phyloP scores from a whole-genome alignment of 805 yeast species.

The Starmerella powellii region DNA sequence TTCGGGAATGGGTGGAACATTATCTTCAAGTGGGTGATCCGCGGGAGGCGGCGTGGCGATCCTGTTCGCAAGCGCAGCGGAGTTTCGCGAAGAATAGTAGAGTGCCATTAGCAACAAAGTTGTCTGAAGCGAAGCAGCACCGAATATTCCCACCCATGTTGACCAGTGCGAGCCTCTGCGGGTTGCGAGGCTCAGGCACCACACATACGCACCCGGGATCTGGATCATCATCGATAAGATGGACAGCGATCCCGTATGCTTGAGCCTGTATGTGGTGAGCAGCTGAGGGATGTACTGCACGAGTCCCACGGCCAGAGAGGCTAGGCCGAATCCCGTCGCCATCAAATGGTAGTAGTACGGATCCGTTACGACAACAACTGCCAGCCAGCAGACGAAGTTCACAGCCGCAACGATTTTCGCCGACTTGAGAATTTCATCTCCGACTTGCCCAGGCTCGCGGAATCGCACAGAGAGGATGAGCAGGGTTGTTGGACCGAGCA shows the following conservation, averaged over 20 bases:
- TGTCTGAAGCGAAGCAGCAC: slow-evolving; percentile 60
- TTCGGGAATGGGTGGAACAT: too few species aligned
- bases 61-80: slow-evolving; percentile 6
- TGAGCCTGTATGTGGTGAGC: slow-evolving; percentile 50
- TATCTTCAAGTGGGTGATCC: too few species aligned
- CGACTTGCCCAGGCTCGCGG: slow-evolving; percentile 25
- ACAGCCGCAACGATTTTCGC: slow-evolving; percentile 16
- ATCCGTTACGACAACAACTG: slow-evolving; percentile 5
- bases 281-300: slow-evolving; percentile 74
- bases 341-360: neutral
- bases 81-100: slow-evolving; percentile 29
- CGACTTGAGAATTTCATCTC: slow-evolving; percentile 28
- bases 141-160: slow-evolving; percentile 68
- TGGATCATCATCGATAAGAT: slow-evolving; percentile 73
- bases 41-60: slow-evolving; percentile 4
- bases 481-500: slow-evolving; percentile 20
- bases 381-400: slow-evolving; percentile 15
- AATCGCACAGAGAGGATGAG: slow-evolving; percentile 24
- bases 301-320: slow-evolving; percentile 51
- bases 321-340: slow-evolving; percentile 41
- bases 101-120: slow-evolving; percentile 50
- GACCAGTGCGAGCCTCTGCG: slow-evolving; percentile 78
- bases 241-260: slow-evolving; percentile 71
- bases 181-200: slow-evolving; percentile 58
- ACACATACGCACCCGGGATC: slow-evolving; percentile 78